Evolutionary conservation across 2,329 filamentous ascomycete genomes (phyloP).

Genomic region (Ophiostoma quercus): DNA sequence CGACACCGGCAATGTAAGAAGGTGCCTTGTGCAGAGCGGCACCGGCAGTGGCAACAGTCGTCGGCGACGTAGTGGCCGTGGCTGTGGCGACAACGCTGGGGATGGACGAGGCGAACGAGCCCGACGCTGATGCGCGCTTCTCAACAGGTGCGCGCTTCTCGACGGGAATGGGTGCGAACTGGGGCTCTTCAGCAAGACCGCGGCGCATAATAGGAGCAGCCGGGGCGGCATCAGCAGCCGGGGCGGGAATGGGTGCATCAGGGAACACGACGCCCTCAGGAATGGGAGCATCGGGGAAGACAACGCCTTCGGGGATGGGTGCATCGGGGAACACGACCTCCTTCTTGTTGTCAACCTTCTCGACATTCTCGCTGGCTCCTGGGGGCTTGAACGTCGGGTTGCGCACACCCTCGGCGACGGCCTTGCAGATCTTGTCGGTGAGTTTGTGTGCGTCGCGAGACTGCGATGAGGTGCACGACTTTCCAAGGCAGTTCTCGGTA

Average conservation of each 20-base stretch:
- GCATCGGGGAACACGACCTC: no score
- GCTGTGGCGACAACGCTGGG: not conserved
- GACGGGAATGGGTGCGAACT: not conserved
- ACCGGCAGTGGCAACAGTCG: constrained; percentile 22
- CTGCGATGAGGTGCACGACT: constrained; percentile 22
- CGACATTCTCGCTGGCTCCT: no score
- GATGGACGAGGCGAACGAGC: constrained; percentile 15
- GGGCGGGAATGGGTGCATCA: not conserved
- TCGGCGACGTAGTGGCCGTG: constrained; percentile 15
- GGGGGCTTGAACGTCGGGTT: not conserved
- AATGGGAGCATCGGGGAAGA: not conserved
- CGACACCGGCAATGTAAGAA: constrained; percentile 17
- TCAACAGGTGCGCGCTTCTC: not conserved
- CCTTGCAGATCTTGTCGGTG: not conserved
- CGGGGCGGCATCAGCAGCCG: not conserved
- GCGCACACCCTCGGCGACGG: constrained; percentile 10
- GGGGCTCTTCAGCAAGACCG: not conserved
- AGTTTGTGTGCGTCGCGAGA: not conserved
- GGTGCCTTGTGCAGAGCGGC: constrained; percentile 16
- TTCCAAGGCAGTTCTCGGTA: constrained; percentile 24
- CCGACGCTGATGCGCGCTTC: not conserved
- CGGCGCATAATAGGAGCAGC: constrained; percentile 8
- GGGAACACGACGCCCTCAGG: not conserved
- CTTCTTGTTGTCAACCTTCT: no score
- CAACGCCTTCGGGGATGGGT: not conserved